These are phyloP conservation scores for Brassica balearica DNA, from an alignment of 441 rosid genomes.

Conservation along the genomic window DNA sequence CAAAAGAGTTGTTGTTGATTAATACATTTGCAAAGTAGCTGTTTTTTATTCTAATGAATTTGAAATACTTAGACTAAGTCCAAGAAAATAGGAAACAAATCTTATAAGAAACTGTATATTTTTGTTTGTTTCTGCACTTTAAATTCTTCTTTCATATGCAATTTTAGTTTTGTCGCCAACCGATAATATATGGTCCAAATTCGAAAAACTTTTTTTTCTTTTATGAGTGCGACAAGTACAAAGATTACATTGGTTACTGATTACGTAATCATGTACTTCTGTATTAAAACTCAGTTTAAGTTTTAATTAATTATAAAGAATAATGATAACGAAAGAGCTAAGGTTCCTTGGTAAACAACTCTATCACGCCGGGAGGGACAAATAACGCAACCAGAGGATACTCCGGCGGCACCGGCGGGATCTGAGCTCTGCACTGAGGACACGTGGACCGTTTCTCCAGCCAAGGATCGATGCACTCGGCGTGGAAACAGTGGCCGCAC, in stretches of 20 bases:
- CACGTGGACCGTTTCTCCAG: conserved; percentile 32
- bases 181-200: conserved; percentile 1
- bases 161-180: conserved; percentile 4
- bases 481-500: conserved; percentile 38
- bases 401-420: conserved; percentile 28
- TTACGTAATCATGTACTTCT: background rate
- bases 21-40: background rate
- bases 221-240: background rate
- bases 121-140: background rate
- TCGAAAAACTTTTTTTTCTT: background rate
- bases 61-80: background rate
- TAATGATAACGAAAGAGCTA: background rate
- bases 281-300: background rate
- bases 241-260: background rate
- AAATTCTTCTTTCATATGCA: background rate
- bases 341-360: conserved; percentile 33
- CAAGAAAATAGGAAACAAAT: background rate
- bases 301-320: conserved; percentile 2
- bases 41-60: background rate
- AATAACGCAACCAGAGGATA: conserved; percentile 30
- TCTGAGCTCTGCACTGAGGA: conserved; percentile 36
- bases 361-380: conserved; percentile 31
- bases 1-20: background rate
- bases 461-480: conserved; percentile 39
- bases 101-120: background rate